These are phyloP conservation scores for Aspergillus carlsbadensis DNA, from an alignment of 495 filamentous ascomycete species.

Conservation along the genomic window DNA sequence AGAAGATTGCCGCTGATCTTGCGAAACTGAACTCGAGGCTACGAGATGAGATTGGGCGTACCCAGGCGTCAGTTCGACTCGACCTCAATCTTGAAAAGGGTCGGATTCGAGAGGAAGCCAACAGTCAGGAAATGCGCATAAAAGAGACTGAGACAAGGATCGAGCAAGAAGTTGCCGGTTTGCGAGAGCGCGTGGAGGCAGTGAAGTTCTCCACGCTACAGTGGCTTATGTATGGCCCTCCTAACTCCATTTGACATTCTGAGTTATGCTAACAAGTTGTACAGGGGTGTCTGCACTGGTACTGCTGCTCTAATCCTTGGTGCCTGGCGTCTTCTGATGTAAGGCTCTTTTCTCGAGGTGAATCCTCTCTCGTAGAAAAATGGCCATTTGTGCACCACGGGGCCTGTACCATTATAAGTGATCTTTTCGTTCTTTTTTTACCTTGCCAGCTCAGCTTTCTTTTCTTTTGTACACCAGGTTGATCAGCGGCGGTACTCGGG, in stretches of 20 bases:
- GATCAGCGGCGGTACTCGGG: background rate
- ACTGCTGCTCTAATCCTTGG: conserved; percentile 92
- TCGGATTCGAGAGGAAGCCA: conserved; percentile 92
- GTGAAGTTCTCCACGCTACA: conserved; percentile 98
- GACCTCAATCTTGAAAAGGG: conserved; percentile 98
- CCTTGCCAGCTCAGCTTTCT: background rate
- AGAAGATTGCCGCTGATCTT: conserved; percentile 90
- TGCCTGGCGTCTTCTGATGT: conserved; percentile 89
- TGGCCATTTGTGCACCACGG: background rate
- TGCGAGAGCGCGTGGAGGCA: conserved; percentile 89
- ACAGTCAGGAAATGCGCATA: conserved; percentile 95
- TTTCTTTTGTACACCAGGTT: conserved; percentile 1
- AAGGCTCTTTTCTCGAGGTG: conserved; percentile 13
- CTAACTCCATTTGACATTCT: background rate
- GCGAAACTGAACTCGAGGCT: conserved; percentile 86
- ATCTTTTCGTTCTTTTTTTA: background rate
- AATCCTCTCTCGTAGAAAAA: background rate
- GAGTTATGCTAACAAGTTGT: conserved; percentile 25
- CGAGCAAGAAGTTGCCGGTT: conserved; percentile 91
- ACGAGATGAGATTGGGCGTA: conserved; percentile 89
- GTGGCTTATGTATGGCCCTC: conserved; percentile 75
- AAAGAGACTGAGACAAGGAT: conserved; percentile 99
- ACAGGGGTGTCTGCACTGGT: conserved; percentile 84
- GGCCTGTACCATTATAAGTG: background rate
- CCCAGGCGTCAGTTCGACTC: conserved; percentile 85